Conservation (phyloP, 768 basidiomycete species). For the Tulasnella calospora region DNA sequence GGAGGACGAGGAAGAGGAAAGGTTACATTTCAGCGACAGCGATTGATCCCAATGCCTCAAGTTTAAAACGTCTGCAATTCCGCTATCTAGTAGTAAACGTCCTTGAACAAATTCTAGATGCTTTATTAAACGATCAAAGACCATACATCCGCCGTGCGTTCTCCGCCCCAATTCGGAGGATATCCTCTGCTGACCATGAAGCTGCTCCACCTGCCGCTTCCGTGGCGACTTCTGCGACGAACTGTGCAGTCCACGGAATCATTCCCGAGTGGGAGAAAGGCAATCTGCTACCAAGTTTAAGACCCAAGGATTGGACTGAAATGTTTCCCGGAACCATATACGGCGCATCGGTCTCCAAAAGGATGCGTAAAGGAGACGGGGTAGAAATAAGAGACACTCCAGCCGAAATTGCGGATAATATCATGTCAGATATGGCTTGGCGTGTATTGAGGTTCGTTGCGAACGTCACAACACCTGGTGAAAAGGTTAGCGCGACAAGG, state of each 20-base stretch:
- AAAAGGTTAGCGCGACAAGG: not conserved
- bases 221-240: constrained; percentile 50
- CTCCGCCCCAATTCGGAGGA: constrained; percentile 47
- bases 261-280: constrained; percentile 74
- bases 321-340: constrained; percentile 80
- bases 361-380: constrained; percentile 36
- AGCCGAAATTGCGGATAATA: constrained; percentile 19
- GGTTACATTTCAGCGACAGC: constrained; percentile 76
- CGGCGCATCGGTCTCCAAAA: constrained; percentile 83
- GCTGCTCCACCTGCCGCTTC: constrained; percentile 25
- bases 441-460: constrained; percentile 68
- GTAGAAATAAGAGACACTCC: constrained; percentile 14
- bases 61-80: not conserved
- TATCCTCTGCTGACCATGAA: constrained; percentile 9
- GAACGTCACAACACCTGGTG: constrained; percentile 72
- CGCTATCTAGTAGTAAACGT: not conserved
- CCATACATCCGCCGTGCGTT: constrained; percentile 65
- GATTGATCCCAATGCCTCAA: constrained; percentile 45
- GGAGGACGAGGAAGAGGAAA: constrained; percentile 61
- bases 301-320: constrained; percentile 45
- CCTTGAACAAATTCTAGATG: constrained; percentile 2
- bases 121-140: constrained; percentile 24
- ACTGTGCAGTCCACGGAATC: constrained; percentile 82
- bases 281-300: constrained; percentile 39
- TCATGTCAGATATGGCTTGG: constrained; percentile 56